Evolutionary conservation across 768 basidiomycete species (phyloP).

Genomic region (Auriscalpium microsporum): DNA sequence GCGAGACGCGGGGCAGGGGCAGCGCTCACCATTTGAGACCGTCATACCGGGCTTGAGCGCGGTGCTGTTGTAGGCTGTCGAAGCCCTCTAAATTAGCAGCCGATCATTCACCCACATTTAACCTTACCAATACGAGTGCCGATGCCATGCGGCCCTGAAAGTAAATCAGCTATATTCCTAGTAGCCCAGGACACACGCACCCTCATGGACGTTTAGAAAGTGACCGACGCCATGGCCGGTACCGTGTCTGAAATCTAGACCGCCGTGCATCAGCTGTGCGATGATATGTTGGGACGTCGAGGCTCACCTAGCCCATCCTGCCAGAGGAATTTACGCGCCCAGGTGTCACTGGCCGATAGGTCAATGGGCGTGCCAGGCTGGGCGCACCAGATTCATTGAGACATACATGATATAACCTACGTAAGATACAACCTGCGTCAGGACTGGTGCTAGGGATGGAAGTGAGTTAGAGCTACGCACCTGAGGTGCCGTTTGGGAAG

Average conservation of each 20-base stretch:
- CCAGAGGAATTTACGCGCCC: constrained; percentile 75
- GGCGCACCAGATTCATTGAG: neutral
- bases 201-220: constrained; percentile 92
- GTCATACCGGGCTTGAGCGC: constrained; percentile 81
- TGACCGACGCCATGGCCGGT: constrained; percentile 95
- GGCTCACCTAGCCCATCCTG: constrained; percentile 72
- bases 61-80: constrained; percentile 55
- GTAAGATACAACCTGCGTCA: neutral
- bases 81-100: neutral
- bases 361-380: neutral
- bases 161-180: neutral
- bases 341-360: constrained; percentile 52
- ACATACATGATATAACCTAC: constrained; percentile 50
- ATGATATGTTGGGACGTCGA: neutral
- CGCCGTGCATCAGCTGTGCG: neutral
- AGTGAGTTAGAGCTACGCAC: constrained; percentile 28
- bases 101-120: too few relatives aligned
- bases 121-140: constrained; percentile 40
- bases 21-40: constrained; percentile 63
- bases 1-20: neutral
- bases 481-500: constrained; percentile 76
- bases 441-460: neutral
- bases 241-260: constrained; percentile 70
- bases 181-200: constrained; percentile 14
- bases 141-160: constrained; percentile 52